These are phyloP conservation scores for Zymoseptoria tritici DNA, from an alignment of 2,329 filamentous ascomycete genomes.

Conservation along the genomic window DNA sequence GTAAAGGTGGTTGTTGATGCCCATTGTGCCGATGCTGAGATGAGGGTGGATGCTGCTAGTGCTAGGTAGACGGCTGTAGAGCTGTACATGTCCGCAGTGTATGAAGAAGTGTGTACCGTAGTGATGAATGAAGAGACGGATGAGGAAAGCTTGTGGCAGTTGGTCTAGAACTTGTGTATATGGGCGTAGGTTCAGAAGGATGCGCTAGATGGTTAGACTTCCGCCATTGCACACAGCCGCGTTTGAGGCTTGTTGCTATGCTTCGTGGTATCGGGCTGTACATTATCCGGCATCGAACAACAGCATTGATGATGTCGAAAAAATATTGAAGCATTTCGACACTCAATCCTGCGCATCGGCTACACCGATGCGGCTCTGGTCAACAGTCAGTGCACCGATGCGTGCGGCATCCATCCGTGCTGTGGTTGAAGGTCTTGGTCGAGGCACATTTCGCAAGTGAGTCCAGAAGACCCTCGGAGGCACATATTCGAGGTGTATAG, in stretches of 20 bases:
- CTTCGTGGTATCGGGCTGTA: neutral
- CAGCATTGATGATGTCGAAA: neutral
- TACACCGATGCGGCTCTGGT: neutral
- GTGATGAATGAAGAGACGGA: neutral
- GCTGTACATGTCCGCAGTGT: neutral
- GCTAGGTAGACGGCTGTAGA: neutral
- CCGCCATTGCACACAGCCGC: neutral
- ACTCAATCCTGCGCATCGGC: neutral
- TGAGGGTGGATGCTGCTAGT: neutral
- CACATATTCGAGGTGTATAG: neutral
- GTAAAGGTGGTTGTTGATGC: neutral
- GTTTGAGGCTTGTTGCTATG: neutral
- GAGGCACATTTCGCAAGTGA: neutral
- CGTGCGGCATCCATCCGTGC: neutral
- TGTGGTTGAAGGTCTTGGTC: neutral
- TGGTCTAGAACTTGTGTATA: neutral
- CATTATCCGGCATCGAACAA: neutral
- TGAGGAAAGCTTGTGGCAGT: neutral
- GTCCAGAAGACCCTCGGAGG: neutral
- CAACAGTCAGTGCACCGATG: neutral
- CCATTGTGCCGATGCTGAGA: neutral
- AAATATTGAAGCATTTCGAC: neutral
- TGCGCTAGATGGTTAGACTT: neutral
- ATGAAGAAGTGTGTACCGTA: neutral
- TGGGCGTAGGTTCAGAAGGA: neutral